A percentile compares a stretch with the other conserved stretches of the same genome.
Evolutionary conservation across 768 basidiomycete species (phyloP).

Genomic region (Boletus reticuloceps): DNA sequence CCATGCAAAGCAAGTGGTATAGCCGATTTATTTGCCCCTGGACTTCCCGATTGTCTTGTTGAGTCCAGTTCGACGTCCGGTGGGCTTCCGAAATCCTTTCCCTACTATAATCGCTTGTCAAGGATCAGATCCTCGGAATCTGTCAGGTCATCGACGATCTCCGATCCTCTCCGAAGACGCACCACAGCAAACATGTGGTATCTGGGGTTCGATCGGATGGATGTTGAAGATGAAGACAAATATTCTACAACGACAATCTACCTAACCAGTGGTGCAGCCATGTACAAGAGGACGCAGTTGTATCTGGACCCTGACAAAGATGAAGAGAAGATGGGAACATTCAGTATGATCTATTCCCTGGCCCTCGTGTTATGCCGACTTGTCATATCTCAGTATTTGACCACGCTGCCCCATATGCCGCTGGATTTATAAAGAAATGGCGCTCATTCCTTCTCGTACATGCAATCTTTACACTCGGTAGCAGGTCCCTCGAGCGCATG

Average conservation of each 20-base stretch:
- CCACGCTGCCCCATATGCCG: constrained; percentile 4
- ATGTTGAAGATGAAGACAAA: background rate
- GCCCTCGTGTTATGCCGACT: background rate
- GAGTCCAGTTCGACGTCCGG: constrained; percentile 21
- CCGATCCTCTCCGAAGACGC: background rate
- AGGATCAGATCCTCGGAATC: background rate
- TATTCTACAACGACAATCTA: background rate
- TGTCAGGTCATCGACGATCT: background rate
- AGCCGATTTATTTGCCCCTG: constrained; percentile 13
- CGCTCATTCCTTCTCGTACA: constrained; percentile 12
- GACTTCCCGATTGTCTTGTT: constrained; percentile 17
- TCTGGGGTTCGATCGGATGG: background rate
- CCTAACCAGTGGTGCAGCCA: background rate
- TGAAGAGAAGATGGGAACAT: constrained; percentile 9
- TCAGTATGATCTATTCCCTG: background rate
- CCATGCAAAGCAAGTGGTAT: constrained; percentile 2
- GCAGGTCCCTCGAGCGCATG: constrained; percentile 6
- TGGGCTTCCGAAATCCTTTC: constrained; percentile 10
- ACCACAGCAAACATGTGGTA: constrained; percentile 3
- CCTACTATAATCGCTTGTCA: constrained; percentile 1
- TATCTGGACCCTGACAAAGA: constrained; percentile 1
- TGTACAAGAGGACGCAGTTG: background rate
- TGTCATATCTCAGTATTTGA: constrained; percentile 1
- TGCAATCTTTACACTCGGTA: constrained; percentile 4
- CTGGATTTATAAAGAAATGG: constrained; percentile 6